These are phyloP conservation scores for Kodamaea sp. DNA, from an alignment of 1,139 yeast species.

Conservation along the genomic window DNA sequence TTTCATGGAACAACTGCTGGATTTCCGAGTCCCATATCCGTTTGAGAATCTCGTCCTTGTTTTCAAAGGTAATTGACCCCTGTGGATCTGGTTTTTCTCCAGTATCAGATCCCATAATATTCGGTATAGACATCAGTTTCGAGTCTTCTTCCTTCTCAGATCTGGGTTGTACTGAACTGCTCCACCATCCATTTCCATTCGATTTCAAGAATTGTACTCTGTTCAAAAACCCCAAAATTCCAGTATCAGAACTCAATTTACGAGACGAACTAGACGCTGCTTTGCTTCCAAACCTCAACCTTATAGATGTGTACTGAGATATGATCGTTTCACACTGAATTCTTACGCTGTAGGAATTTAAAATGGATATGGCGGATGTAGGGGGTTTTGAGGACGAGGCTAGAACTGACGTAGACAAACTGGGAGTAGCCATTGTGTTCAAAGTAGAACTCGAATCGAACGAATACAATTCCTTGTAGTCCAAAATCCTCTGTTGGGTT, in stretches of 20 bases:
- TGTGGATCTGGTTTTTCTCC: conserved; percentile 2
- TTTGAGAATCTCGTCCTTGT: conserved; percentile 13
- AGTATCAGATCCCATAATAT: not conserved
- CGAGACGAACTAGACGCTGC: conserved; percentile 9
- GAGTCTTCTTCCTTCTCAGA: not conserved
- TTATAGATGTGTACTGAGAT: conserved; percentile 40
- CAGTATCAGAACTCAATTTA: conserved; percentile 12
- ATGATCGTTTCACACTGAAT: conserved; percentile 42
- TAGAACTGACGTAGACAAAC: not conserved
- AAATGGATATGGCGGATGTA: conserved; percentile 2
- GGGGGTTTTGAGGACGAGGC: not conserved
- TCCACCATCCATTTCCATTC: conserved; percentile 2
- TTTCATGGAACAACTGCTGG: not conserved
- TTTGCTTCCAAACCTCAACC: conserved; percentile 35
- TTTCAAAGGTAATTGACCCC: conserved; percentile 5
- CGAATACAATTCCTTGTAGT: conserved; percentile 32
- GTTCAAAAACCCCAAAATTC: conserved; percentile 16
- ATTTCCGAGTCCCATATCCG: conserved; percentile 15
- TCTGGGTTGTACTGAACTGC: not conserved
- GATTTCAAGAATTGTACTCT: conserved; percentile 5
- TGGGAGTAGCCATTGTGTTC: not conserved
- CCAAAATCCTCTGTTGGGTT: conserved; percentile 39
- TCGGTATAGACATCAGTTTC: not conserved
- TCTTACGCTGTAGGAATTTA: conserved; percentile 20
- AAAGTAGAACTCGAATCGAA: conserved; percentile 7